These are phyloP conservation scores for Termitomyces titanicus DNA, from an alignment of 768 basidiomycete genomes.

Conservation along the genomic window DNA sequence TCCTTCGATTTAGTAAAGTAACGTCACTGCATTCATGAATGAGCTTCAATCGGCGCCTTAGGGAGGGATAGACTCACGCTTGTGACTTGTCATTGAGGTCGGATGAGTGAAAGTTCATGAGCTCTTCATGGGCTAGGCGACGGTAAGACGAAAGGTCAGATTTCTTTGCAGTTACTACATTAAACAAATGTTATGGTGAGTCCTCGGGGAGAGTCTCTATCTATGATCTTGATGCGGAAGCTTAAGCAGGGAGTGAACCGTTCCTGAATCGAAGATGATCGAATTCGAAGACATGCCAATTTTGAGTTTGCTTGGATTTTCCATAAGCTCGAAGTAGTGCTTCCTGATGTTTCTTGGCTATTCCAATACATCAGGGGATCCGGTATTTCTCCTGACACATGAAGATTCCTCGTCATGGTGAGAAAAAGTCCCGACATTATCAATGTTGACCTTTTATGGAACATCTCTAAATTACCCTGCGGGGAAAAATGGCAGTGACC, in stretches of 20 bases:
- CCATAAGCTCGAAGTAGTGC: conserved; percentile 10
- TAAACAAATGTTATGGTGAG: background rate
- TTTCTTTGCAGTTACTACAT: background rate
- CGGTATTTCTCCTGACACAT: background rate
- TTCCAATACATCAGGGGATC: background rate
- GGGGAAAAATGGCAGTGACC: conserved; percentile 10
- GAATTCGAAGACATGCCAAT: conserved; percentile 7
- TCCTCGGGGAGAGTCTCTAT: conserved; percentile 11
- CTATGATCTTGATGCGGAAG: conserved; percentile 4
- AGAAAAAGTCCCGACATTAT: background rate
- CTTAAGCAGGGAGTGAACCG: background rate
- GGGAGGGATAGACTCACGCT: background rate
- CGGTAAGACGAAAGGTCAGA: background rate
- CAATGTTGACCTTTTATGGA: conserved; percentile 1
- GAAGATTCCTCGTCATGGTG: background rate
- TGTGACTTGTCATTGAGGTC: background rate
- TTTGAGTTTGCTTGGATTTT: conserved; percentile 11
- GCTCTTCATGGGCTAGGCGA: background rate
- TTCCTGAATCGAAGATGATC: conserved; percentile 15
- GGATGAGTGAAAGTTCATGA: background rate
- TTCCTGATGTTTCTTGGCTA: conserved; percentile 4
- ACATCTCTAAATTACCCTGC: conserved; percentile 12
- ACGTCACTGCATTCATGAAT: background rate
- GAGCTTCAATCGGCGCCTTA: background rate
- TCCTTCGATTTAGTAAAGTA: background rate